Base-by-base conservation (phyloP, 148 eudicot genomes). In the Amaranthus hypochondriacus region DNA sequence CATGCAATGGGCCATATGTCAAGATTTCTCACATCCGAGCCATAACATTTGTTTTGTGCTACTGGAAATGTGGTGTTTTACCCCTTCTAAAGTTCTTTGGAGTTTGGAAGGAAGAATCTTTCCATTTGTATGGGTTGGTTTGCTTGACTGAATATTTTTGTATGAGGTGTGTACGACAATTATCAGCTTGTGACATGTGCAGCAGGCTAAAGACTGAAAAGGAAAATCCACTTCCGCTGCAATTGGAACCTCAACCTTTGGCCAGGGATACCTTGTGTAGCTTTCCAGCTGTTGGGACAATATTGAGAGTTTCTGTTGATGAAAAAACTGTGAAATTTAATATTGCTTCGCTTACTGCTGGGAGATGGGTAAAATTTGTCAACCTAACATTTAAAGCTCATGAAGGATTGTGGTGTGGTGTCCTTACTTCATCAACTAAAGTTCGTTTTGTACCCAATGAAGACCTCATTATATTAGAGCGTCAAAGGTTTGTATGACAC, bases 161-260 rank as follows among this genome's bases (percentile, higher is more conserved):
- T 55, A 15, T 76, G n/a, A 14, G 13, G 10, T 57, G 28, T 14
- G 9, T 13, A 57, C 14, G 47, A n/a, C 72, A 73, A 80, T 53
- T 12, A 56, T 46, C 44, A 78, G 62, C 68, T 69, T 72, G 56
- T 50, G 18, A 75, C 21, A 48, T 78, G 68, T 76, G 72, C 84
- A 94, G 98, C 84, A 94, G 98, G 80, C 78, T 85, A 55, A 85
- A 86, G 58, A 79, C 86, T 73, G 97, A 94, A 83, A 78, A 70
- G 69, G 84, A 77, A 56, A 78, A 78, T 63, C 89, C 96, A 51
- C 84, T 90, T 74, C 89, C 86, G 39, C 71, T 92, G 64, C 88
- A 77, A 10, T 69, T 90, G 74, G 97, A 91, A 77, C 70, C 80
- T 57, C 78, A 80, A 76, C 80, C 81, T 56, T 84, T 94, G 80